Evolutionary conservation across 78 protist genomes (phyloP), one percentile per base, ranked within the genome.

Genomic region (Chrysochromulina parva): DNA sequence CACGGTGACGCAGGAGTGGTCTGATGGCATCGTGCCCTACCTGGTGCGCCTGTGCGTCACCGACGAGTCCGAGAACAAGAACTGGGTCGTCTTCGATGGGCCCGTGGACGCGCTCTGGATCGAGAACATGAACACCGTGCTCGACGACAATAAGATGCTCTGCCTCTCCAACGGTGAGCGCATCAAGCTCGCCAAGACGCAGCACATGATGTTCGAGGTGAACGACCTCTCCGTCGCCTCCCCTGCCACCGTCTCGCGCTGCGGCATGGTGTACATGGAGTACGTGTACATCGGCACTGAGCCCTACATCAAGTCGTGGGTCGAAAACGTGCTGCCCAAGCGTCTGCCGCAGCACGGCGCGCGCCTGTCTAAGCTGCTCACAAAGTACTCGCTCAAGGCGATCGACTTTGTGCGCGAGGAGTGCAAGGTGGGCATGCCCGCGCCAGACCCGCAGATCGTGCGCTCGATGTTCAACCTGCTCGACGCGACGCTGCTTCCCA

Each of bases 71-170:
- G 84, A 57, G 78, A 90, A 94, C 66, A 10, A n/a, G 24, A 48
- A 95, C 57, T 96, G 96, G 96, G 84, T 95, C 57, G 94, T 94
- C 47, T 96, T 97, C 87, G 98, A 97, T 67, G 97, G 97, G 20
- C 97, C 98, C n/a, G 97, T 97, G 20, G 98, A 97, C 85, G 94
- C 97, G 19, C 50, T 96, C 76, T 97, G 97, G 98, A 92, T 92
- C 55, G 94, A 92, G 84, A 76, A 78, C 57, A 96, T 97, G 97
- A 97, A 97, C 93, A 90, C 96, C 1, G 97, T 97, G 48, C 92
- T 97, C 66, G 98, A 97, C 76, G 98, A 97, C 92, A 93, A 94
- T 86, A 96, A 93, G 93, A 92, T 94, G 82, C 92, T 97, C 74
- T 95, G 97, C 47, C 93, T 97, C 73, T 92, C 96, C 62, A 97